A percentile compares a stretch with the other conserved stretches of the same genome.
These are phyloP conservation scores for Lonicera japonica DNA, from an alignment of 129 eudicot species.

Conservation along the genomic window DNA sequence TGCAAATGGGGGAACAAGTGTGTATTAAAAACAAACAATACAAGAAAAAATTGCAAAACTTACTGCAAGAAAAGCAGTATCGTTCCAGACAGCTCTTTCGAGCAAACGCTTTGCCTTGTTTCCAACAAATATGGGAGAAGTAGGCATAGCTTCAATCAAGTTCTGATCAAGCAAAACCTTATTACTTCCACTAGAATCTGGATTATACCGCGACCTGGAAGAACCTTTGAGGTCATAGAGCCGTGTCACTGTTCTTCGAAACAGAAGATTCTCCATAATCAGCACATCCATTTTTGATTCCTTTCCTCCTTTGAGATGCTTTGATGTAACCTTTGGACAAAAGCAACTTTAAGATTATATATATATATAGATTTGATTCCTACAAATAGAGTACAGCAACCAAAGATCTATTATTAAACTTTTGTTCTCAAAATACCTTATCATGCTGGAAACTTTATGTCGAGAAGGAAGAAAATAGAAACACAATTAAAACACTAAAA, in stretches of 20 bases:
- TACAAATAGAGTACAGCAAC: background rate
- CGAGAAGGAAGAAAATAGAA: too few species aligned
- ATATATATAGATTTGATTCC: background rate
- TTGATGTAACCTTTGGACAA: conserved; percentile 59
- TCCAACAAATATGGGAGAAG: conserved; percentile 95
- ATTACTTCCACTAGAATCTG: conserved; percentile 80
- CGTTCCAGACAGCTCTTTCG: conserved; percentile 99
- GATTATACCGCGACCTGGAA: conserved; percentile 79
- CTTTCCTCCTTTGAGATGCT: conserved; percentile 85
- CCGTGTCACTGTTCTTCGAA: conserved; percentile 71
- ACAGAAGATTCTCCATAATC: conserved; percentile 96
- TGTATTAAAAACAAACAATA: too few species aligned
- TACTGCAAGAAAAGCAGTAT: conserved; percentile 98
- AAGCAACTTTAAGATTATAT: background rate
- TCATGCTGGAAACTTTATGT: too few species aligned
- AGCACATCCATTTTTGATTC: conserved; percentile 91
- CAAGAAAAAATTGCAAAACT: conserved; percentile 23
- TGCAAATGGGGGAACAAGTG: background rate
- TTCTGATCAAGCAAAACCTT: conserved; percentile 96
- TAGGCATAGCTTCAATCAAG: conserved; percentile 97
- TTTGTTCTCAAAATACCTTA: too few species aligned
- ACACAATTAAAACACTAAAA: too few species aligned
- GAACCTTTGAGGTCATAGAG: conserved; percentile 99
- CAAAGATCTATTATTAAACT: background rate
- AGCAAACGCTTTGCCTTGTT: conserved; percentile 86